These are phyloP conservation scores for Lachancea cidri DNA, from an alignment of 805 yeast genomes.

Conservation along the genomic window DNA sequence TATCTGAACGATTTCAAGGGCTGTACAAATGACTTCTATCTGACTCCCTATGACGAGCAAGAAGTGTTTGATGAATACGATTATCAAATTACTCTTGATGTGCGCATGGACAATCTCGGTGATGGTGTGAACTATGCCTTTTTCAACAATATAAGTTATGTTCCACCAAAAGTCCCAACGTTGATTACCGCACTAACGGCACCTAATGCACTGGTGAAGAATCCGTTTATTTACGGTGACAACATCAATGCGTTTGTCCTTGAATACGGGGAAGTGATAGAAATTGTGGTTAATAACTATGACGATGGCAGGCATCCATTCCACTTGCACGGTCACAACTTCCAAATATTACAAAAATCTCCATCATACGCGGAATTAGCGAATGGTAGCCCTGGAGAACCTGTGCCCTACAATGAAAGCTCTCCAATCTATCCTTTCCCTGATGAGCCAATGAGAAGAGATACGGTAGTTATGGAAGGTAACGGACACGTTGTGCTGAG, in stretches of 20 bases:
- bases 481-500: constrained; percentile 66
- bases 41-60: constrained; percentile 39
- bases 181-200: constrained; percentile 57
- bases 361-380: constrained; percentile 46
- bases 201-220: constrained; percentile 46
- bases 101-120: constrained; percentile 62
- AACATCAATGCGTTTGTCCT: constrained; percentile 61
- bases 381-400: constrained; percentile 23
- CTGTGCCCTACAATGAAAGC: constrained; percentile 50
- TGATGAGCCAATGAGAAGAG: constrained; percentile 59
- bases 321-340: constrained; percentile 72
- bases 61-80: constrained; percentile 56
- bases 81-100: constrained; percentile 51
- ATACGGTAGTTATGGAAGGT: constrained; percentile 62
- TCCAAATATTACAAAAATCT: constrained; percentile 57
- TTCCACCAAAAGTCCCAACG: constrained; percentile 67
- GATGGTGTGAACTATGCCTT: constrained; percentile 76
- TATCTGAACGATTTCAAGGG: constrained; percentile 20
- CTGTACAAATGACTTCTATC: constrained; percentile 33
- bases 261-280: constrained; percentile 58
- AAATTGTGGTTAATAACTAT: constrained; percentile 69
- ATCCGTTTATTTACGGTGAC: constrained; percentile 66
- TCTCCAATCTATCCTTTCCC: constrained; percentile 42
- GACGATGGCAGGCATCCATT: constrained; percentile 80
- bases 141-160: constrained; percentile 62